Base-by-base conservation (phyloP, 176 grass and related monocot genomes). In the Pontederia crassipes region DNA sequence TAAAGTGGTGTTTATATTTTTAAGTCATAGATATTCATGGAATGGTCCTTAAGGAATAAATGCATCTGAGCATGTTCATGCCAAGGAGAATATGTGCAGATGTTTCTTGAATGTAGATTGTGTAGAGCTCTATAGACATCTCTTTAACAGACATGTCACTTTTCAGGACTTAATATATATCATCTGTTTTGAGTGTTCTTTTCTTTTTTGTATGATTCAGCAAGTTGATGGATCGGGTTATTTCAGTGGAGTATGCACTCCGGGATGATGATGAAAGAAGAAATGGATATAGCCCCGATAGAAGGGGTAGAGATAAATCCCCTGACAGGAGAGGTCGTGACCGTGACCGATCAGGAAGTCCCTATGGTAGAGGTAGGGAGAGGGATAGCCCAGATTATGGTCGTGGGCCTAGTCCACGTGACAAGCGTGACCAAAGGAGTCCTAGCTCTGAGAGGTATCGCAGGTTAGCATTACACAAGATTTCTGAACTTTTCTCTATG, bases 241-340 rank as follows among this genome's bases (percentile, higher is more conserved):
- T 98, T 18, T 92, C 94, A 45, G 88, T 98, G 53, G 94, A 98
- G 69, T 98, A 93, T 68, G 94, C 94, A 8, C 67, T 93, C 55
- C 88, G 88, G 26, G 94, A 98, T 72, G 93, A 98, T 65, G 94
- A 98, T 63, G 87, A 69, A 63, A 82, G 54, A 76, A 81, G 61
- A 65, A 63, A 88, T 15, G 82, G 85, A 26, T 90, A 83, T 66
- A 98, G 94, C 61, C 88, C 94, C 75, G 83, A 86, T 28, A 83
- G 82, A 65, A 88, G 88, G 73, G 88, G 79, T 11, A 78, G 86
- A 24, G 78, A 84, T 72, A 82, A 82, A 70, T 89, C 86, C 8
- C 90, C 75, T 0, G 87, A 77, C 52, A 84, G 78, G 74, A 83
- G 85, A 5, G 87, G 84, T 70, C 78, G 83, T 14, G 92, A 88